Evolutionary conservation across 2,329 filamentous ascomycete species (phyloP), one percentile per base, ranked within the genome.

Genomic region (Taxawa tesnikishii): DNA sequence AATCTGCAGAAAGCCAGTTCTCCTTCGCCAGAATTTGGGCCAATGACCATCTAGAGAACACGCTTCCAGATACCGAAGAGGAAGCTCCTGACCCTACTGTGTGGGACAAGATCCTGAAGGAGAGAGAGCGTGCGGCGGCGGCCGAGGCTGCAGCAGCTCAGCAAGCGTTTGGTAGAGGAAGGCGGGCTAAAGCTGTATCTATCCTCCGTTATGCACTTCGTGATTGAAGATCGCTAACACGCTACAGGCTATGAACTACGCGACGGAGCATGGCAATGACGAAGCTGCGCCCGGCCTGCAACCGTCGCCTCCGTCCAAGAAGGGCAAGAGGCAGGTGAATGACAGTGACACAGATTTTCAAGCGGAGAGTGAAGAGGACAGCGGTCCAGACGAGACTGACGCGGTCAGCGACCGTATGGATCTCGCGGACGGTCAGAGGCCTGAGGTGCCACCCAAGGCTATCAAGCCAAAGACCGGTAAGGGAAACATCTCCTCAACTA

Each of bases 1-100:
- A 68, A 28, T 70, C 72, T 1, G 74, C 76, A 1, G 82, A 92
- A 50, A 79, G 75, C 0, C 80, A 87, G 34, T 98, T 94, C 53
- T 83, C 81, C 4, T 83, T 90, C 55, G 88, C 88, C 24, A 74
- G 83, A 27, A 79, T 98, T 2, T 98, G 90, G 90, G 80, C 79
- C 4, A 92, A 93, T 46, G 80, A 92, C 21, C 63, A 65, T 0
- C 63, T 93, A 5, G 69, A 77, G 29, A 77, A 80, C 12, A 67
- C 73, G 15, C 51, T 81, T 14, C 64, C 72, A 27, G 42, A 39
- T n/a, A 26, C 45, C 13, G 45, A 46, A 25, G 61, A 67, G 2
- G 63, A 71, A 15, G 62, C 66, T 0, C 65, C 77, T 7, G 77
- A 77, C 46, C 68, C 72, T 10, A 76, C 74, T 21, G 73, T 92